phyloP scores from a whole-genome alignment of 1,284 basidiomycete species.

The Tilletiopsis washingtonensis region DNA sequence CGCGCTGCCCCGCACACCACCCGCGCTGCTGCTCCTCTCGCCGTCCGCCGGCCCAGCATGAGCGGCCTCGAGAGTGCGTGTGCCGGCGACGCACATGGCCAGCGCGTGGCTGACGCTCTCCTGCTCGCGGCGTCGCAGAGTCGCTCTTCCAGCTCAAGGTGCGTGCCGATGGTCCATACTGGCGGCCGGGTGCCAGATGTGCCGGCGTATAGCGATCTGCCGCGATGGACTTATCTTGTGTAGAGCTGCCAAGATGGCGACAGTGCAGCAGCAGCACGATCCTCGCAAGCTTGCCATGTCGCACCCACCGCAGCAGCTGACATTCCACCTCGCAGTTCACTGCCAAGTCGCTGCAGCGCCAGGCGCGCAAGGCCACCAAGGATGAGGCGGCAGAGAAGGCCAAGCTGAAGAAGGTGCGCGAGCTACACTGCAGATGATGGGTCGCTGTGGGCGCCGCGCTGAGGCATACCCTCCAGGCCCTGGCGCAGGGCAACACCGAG shows the following conservation, averaged over 20 bases:
- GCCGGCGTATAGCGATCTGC: not conserved
- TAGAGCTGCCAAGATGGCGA: too few species aligned
- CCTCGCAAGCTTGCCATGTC: not conserved
- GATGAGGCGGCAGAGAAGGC: conserved; percentile 44
- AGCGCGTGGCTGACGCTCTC: not conserved
- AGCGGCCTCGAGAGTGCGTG: conserved; percentile 33
- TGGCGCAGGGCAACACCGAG: conserved; percentile 92
- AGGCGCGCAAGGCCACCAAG: conserved; percentile 42
- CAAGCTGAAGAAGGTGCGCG: conserved; percentile 41
- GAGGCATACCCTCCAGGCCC: conserved; percentile 68
- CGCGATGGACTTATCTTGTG: too few species aligned
- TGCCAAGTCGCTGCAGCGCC: conserved; percentile 45
- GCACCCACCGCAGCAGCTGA: not conserved
- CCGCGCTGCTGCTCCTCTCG: too few species aligned
- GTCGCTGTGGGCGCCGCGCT: too few species aligned
- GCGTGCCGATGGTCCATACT: not conserved
- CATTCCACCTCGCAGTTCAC: conserved; percentile 36
- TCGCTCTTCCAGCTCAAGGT: conserved; percentile 46
- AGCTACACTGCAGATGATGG: too few species aligned
- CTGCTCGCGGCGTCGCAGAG: conserved; percentile 13
- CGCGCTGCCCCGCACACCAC: too few species aligned
- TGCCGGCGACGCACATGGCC: not conserved
- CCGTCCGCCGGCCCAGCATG: too few species aligned
- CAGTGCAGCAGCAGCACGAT: not conserved
- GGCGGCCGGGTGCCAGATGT: not conserved